phyloP scores from a whole-genome alignment of 129 eudicot species.

The Artemisia argyi region DNA sequence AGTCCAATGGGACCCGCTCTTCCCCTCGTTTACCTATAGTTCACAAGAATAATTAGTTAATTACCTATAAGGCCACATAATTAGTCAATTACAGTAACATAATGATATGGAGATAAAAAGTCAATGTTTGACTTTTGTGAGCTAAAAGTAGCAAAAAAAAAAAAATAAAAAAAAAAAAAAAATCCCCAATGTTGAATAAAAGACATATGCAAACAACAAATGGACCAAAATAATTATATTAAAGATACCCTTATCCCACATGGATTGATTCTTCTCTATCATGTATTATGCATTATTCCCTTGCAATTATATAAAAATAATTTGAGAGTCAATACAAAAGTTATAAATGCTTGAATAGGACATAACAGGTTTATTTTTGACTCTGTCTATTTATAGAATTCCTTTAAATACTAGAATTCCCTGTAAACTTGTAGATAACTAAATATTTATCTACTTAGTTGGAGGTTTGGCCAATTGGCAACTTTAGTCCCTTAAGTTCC shows the following conservation, averaged over 20 bases:
- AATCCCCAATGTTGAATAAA: slow-evolving; percentile 14
- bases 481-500: too few species aligned
- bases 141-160: slow-evolving; percentile 3
- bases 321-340: background rate
- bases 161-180: too few species aligned
- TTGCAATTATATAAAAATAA: background rate
- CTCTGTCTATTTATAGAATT: slow-evolving; percentile 25
- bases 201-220: slow-evolving; percentile 36
- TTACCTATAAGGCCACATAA: too few species aligned
- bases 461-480: too few species aligned
- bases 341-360: slow-evolving; percentile 14
- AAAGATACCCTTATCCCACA: slow-evolving; percentile 41
- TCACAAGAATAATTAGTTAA: background rate
- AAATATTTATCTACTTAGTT: too few species aligned
- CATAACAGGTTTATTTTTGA: slow-evolving; percentile 25
- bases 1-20: slow-evolving; percentile 60
- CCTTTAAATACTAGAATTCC: too few species aligned
- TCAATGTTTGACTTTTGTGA: slow-evolving; percentile 14
- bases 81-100: background rate
- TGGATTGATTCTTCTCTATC: slow-evolving; percentile 40
- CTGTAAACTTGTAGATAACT: too few species aligned
- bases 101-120: background rate
- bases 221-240: slow-evolving; percentile 34
- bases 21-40: slow-evolving; percentile 77
- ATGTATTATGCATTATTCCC: slow-evolving; percentile 37